Percentiles rank a stretch among this genome's conserved stretches.
These are phyloP conservation scores for Aschersonia sp. DNA, from an alignment of 2,329 filamentous ascomycete genomes.

Conservation along the genomic window DNA sequence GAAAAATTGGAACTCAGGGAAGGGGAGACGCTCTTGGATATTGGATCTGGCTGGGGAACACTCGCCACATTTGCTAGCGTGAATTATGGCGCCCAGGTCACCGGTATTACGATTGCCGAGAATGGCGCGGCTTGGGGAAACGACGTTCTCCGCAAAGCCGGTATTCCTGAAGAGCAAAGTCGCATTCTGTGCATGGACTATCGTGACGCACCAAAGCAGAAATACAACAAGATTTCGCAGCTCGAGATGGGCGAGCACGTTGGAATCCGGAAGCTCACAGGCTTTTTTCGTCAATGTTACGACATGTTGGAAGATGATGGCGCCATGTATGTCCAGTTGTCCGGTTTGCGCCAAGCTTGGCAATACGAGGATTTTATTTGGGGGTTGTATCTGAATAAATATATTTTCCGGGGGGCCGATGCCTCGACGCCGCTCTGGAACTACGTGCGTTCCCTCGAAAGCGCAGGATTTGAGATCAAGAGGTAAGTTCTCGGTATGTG, in stretches of 20 bases:
- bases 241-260: conserved; percentile 74
- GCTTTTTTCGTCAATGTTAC: conserved; percentile 71
- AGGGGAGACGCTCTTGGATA: conserved; percentile 60
- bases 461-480: conserved; percentile 56
- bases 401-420: conserved; percentile 90
- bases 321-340: conserved; percentile 84
- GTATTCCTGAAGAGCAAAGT: conserved; percentile 70
- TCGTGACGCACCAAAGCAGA: conserved; percentile 64
- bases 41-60: conserved; percentile 92
- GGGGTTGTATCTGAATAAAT: conserved; percentile 98
- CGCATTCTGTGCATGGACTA: conserved; percentile 88
- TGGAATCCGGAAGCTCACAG: conserved; percentile 67
- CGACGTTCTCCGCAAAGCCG: conserved; percentile 61
- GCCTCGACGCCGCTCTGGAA: conserved; percentile 80
- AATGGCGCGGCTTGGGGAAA: conserved; percentile 96
- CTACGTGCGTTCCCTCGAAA: conserved; percentile 69
- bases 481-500: conserved; percentile 11
- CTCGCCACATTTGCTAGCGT: conserved; percentile 77
- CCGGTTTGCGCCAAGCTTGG: conserved; percentile 80
- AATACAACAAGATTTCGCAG: conserved; percentile 89
- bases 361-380: conserved; percentile 94
- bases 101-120: conserved; percentile 77
- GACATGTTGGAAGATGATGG: conserved; percentile 93
- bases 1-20: conserved; percentile 77
- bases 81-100: conserved; percentile 72